Percentiles rank a stretch among this genome's conserved stretches.
Evolutionary conservation across 2,329 filamentous ascomycete genomes (phyloP).

Genomic region (Pseudopithomyces chartarum): DNA sequence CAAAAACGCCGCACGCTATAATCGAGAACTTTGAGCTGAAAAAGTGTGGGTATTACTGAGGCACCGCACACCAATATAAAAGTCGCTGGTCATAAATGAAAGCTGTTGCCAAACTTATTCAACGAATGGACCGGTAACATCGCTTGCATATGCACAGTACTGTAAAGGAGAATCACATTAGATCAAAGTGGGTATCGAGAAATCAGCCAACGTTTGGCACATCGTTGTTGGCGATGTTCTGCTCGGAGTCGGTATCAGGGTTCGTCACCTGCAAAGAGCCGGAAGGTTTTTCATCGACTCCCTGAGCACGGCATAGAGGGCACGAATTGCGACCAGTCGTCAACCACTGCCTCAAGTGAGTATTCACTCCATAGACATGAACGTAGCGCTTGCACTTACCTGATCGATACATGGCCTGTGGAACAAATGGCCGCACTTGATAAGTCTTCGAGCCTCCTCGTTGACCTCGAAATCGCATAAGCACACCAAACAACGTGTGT

Average conservation of each 20-base stretch:
- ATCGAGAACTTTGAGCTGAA: slow-evolving; percentile 15
- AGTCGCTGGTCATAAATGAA: background rate
- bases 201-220: background rate
- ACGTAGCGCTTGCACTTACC: slow-evolving; percentile 50
- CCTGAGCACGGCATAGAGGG: slow-evolving; percentile 64
- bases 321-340: slow-evolving; percentile 70
- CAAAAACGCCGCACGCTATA: slow-evolving; percentile 26
- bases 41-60: background rate
- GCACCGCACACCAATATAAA: background rate
- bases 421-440: slow-evolving; percentile 69
- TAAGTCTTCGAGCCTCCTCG: slow-evolving; percentile 65
- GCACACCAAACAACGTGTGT: slow-evolving; percentile 68
- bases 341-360: slow-evolving; percentile 60
- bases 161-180: background rate
- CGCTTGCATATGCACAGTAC: background rate
- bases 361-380: background rate
- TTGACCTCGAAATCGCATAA: slow-evolving; percentile 67
- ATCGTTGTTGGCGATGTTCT: slow-evolving; percentile 1
- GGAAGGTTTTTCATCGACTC: slow-evolving; percentile 56
- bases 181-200: background rate
- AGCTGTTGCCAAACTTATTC: slow-evolving; percentile 9
- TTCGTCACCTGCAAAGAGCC: slow-evolving; percentile 3
- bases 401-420: slow-evolving; percentile 73
- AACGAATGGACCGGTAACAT: slow-evolving; percentile 9
- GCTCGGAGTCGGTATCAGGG: slow-evolving; percentile 1